These are phyloP conservation scores for Albugo candida DNA, from an alignment of 352 stramenopile genomes.

Conservation along the genomic window DNA sequence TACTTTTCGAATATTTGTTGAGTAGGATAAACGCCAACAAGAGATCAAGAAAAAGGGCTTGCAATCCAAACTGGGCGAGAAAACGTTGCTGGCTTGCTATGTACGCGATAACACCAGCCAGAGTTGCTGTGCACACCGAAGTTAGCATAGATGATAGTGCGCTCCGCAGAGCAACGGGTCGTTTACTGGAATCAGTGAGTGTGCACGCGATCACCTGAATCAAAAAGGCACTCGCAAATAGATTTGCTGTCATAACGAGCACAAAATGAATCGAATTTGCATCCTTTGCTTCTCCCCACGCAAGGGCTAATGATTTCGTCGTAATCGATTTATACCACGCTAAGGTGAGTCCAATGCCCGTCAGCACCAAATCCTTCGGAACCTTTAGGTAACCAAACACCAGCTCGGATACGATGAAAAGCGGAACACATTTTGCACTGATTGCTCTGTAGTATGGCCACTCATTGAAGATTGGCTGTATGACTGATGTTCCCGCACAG, in stretches of 20 bases:
- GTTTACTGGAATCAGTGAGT: constrained; percentile 17
- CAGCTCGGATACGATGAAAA: constrained; percentile 19
- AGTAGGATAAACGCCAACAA: constrained; percentile 47
- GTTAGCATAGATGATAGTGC: constrained; percentile 23
- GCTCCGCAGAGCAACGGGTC: constrained; percentile 1
- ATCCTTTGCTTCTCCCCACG: constrained; percentile 25
- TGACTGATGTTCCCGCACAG: constrained; percentile 39
- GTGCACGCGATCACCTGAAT: constrained; percentile 36
- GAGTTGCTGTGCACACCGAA: constrained; percentile 11
- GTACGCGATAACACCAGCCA: constrained; percentile 30
- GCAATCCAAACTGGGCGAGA: constrained; percentile 22
- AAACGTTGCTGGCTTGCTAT: constrained; percentile 23
- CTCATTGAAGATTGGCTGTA: constrained; percentile 32
- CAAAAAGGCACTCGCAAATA: constrained; percentile 44
- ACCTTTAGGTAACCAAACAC: constrained; percentile 18
- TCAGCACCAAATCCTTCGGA: constrained; percentile 22
- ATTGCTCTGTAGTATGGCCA: constrained; percentile 37
- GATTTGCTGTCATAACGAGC: constrained; percentile 35
- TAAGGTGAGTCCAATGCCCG: constrained; percentile 29
- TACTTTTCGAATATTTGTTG: constrained; percentile 35
- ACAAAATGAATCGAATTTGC: constrained; percentile 22
- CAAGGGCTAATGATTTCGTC: constrained; percentile 36
- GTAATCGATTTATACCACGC: constrained; percentile 58
- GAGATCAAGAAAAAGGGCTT: constrained; percentile 26
- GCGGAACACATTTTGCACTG: constrained; percentile 28